Percentiles rank a stretch among this genome's conserved stretches.
These are phyloP conservation scores for Globisporangium barbulae DNA, from an alignment of 352 stramenopile species.

Conservation along the genomic window DNA sequence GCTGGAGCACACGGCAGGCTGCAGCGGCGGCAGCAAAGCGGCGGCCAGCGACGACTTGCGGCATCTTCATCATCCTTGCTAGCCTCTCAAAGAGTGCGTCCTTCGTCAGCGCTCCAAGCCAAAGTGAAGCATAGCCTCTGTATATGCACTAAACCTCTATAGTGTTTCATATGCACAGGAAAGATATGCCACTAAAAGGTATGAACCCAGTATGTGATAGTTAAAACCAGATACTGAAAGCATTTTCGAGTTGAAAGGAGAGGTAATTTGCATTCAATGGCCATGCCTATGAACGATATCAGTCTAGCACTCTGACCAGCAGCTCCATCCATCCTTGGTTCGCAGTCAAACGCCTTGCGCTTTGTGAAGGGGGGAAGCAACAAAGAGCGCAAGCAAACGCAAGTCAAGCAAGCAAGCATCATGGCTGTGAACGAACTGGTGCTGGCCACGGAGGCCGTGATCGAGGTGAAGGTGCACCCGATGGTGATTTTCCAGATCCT, in stretches of 20 bases:
- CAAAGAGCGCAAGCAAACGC: background rate
- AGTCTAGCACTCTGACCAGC: slow-evolving; percentile 1
- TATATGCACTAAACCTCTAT: too few relatives aligned
- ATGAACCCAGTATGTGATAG: too few relatives aligned
- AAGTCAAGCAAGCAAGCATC: background rate
- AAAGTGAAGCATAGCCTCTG: too few relatives aligned
- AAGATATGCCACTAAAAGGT: too few relatives aligned
- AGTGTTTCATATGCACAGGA: background rate
- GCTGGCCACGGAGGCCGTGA: slow-evolving; percentile 78
- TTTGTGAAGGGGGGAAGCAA: background rate
- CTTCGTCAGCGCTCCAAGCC: background rate
- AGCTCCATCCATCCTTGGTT: slow-evolving; percentile 12
- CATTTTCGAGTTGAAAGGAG: too few relatives aligned
- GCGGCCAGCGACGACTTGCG: background rate
- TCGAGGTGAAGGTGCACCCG: slow-evolving; percentile 90
- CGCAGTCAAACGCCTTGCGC: background rate
- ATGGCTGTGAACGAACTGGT: slow-evolving; percentile 50
- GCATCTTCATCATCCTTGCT: slow-evolving; percentile 3
- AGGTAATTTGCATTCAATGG: too few relatives aligned
- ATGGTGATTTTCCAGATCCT: slow-evolving; percentile 97
- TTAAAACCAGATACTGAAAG: background rate
- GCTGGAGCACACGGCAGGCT: slow-evolving; percentile 7
- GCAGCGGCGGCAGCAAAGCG: background rate
- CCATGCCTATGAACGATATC: too few relatives aligned
- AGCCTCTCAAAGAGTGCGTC: background rate